Base-by-base conservation (phyloP, 2,329 filamentous ascomycete genomes). In the Xylariaceae sp. region DNA sequence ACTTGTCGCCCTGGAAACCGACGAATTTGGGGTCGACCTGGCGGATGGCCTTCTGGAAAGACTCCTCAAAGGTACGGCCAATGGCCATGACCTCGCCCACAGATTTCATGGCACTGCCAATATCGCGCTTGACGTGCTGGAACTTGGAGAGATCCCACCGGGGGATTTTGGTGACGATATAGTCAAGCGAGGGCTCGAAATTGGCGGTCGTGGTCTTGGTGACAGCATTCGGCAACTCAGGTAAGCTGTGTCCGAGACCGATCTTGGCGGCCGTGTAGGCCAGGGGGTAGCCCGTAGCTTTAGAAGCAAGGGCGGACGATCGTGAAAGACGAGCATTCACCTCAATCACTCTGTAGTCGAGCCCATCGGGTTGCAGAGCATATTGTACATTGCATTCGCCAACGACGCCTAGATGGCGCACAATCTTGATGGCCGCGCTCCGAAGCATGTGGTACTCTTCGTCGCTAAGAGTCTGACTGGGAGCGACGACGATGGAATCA, bases 361-460 rank as follows among this genome's bases (percentile, higher is more conserved):
- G 80, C 37, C 90, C 90, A 65, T 95, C 89, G 12, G 92, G 92
- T 63, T 95, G 88, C 43, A 98, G 77, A 44, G 89, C 89, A 61
- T 98, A 98, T 65, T 96, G 90, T 21, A 95, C 89, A 61, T 98
- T 98, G 65, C 92, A 98, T 68, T 98, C 92, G 60, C 92, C 92
- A 30, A 96, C 90, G 32, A 98, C 92, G 48, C 90, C 90, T 46
- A 98, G 73, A 63, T 98, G 92, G 44, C 92, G 83, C 52, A 98
- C 85, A 54, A 98, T 95, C 73, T 96, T 96, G 70, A 96, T 95
- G 29, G 92, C 87, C 43, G 92, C 89, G 26, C 88, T 87, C 53
- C 92, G 87, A 50, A 98, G 85, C 92, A 98, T 96, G 70, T 98
- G 89, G 61, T 96, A 98, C 64, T 98, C 92, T 69, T 96, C 92